Base-by-base conservation (phyloP, 2,329 filamentous ascomycete species). In the Fusarium penzigii region DNA sequence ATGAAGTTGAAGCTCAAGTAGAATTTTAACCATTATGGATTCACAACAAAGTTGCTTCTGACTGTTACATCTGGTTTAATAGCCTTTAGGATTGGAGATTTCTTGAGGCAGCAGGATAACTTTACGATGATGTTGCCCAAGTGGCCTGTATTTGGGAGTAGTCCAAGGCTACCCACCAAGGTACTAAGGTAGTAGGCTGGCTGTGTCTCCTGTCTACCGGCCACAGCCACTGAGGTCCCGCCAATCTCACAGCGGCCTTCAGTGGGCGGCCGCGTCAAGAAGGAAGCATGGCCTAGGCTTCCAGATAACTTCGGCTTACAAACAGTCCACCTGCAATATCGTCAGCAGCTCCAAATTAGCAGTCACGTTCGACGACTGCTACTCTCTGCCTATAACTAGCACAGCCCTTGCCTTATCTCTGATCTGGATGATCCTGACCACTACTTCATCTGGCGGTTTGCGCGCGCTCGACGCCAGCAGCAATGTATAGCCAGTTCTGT, bases 1-100 rank as follows among this genome's bases (percentile, higher is more conserved):
- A 84, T 53, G 78, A 81, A 56, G 78, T 81, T 9, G 81, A 74
- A 58, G 79, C 74, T 5, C 78, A 81, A 64, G 71, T 81, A 36
- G 65, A 50, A 14, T 64, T 79, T 41, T 75, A 59, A 66, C 20
- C 7, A 25, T 7, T 25, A 25, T 25, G 20, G 7, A 25, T 25
- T 25, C 20, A 25, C 20, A 25, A 25, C 5, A 25, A 25, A 25
- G n/a, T 25, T 25, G 4, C 20, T 25, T 4, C 20, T 25, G 20
- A 7, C 20, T 25, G 7, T 25, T 7, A 7, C 20, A 5, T 25
- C 20, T 25, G 20, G 7, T 12, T 29, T 17, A 17, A 40, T 38
- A 25, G 46, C 17, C 36, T 20, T 16, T n/a, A 16, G 20, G 42
- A 11, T 9, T n/a, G 29, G 25, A 20, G 41, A 36, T 25, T 25